Base-by-base conservation (phyloP, 2,329 filamentous ascomycete genomes). In the Passalora sequoiae region DNA sequence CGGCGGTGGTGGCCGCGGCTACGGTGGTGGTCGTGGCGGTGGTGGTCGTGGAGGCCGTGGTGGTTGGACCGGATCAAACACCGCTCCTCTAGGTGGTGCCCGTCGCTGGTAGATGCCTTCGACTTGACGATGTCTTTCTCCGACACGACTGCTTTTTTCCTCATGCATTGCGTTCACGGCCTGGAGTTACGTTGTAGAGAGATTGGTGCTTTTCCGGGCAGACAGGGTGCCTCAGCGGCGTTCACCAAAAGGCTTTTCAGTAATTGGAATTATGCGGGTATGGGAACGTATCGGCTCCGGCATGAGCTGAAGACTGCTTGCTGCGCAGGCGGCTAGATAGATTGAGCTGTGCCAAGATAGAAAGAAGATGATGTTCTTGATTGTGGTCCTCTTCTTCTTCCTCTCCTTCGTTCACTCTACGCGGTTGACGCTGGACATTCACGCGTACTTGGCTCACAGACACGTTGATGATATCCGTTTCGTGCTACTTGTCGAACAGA, bases 1-100 rank as follows among this genome's bases (percentile, higher is more conserved):
- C 47, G 85, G 85, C 41, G 80, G 84, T 53, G 80, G 84, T 56
- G 67, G 76, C 46, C 71, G 78, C 56, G 73, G 86, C 60, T 83
- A 83, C 65, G 77, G 83, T 60, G 75, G 81, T 55, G 67, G 77
- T 54, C 72, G 77, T 55, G 75, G 80, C 55, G 72, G 75, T 52
- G 71, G 77, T 50, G 53, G 60, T 38, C 46, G 57, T 44, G 52
- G 60, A 28, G 51, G 59, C 17, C 51, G 58, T 30, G 53, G 58
- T 38, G 56, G 59, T 52, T 78, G 70, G 64, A 76, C 75, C 62
- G 71, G 72, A 57, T 75, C 74, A 59, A 81, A 81, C 63, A 64
- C 70, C 57, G 77, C 77, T 53, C 76, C 76, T 43, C 66, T 81
- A 54, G 76, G 76, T 55, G 66, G 76, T 56, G 64, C 66, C 66